Conservation (phyloP, 1,284 basidiomycete genomes). For the Chiua sp. region DNA sequence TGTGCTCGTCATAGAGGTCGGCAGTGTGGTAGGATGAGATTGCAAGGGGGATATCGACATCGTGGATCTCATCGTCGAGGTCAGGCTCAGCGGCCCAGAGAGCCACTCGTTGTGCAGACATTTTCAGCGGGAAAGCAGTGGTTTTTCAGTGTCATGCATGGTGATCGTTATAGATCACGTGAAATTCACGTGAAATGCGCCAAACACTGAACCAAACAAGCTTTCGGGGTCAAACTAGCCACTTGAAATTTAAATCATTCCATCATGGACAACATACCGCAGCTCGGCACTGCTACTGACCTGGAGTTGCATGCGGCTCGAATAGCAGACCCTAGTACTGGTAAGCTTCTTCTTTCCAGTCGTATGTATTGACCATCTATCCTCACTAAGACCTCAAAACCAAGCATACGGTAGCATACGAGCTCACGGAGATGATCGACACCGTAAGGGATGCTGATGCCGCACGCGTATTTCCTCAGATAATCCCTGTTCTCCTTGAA, state of each 20-base stretch:
- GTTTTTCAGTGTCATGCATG: not conserved
- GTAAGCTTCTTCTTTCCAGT: constrained; percentile 26
- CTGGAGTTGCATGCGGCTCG: constrained; percentile 71
- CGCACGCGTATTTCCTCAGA: constrained; percentile 68
- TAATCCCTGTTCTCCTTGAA: constrained; percentile 83
- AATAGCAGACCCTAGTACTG: constrained; percentile 75
- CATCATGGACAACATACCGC: constrained; percentile 52
- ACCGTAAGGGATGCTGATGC: constrained; percentile 84
- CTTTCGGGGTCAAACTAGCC: constrained; percentile 38
- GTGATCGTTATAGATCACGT: constrained; percentile 23
- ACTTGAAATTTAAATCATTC: no score
- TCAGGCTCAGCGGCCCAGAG: constrained; percentile 75
- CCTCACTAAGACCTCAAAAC: constrained; percentile 63
- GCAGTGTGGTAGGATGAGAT: constrained; percentile 68
- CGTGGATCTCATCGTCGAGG: constrained; percentile 75
- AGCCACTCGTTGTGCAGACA: constrained; percentile 58
- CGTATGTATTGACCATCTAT: constrained; percentile 1
- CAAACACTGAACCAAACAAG: constrained; percentile 39
- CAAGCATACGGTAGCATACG: constrained; percentile 74
- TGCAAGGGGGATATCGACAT: constrained; percentile 72
- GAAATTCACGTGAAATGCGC: constrained; percentile 37
- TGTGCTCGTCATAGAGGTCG: constrained; percentile 67
- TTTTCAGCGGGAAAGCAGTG: constrained; percentile 10
- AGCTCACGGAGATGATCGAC: constrained; percentile 90
- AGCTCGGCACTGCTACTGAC: constrained; percentile 58